These are phyloP conservation scores for Pyricularia pennisetigena DNA, from an alignment of 2,329 filamentous ascomycete species.

Conservation along the genomic window DNA sequence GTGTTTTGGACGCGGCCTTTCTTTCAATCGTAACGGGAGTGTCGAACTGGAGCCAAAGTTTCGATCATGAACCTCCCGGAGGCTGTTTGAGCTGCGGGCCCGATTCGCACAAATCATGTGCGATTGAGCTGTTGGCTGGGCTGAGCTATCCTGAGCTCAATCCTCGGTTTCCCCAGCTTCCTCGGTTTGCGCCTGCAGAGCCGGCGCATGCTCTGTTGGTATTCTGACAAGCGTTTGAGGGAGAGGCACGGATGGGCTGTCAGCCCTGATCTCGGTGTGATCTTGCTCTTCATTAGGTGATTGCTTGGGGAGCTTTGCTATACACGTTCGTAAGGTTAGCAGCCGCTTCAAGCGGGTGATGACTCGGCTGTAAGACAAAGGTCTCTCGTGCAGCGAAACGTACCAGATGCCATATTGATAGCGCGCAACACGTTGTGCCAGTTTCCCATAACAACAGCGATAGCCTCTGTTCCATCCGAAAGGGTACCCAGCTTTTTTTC, in stretches of 20 bases:
- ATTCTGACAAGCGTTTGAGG: slow-evolving; percentile 80
- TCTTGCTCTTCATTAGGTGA: slow-evolving; percentile 30
- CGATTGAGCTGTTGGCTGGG: neutral
- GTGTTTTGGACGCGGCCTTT: neutral
- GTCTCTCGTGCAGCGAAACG: slow-evolving; percentile 22
- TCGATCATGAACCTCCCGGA: neutral
- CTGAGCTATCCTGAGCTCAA: slow-evolving; percentile 7
- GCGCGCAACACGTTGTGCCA: slow-evolving; percentile 81
- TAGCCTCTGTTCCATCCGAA: slow-evolving; percentile 75
- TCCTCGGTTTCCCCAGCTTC: slow-evolving; percentile 36
- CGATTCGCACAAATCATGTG: neutral
- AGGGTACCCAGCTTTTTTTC: slow-evolving; percentile 70
- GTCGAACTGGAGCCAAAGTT: neutral
- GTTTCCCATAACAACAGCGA: slow-evolving; percentile 75
- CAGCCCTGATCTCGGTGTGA: slow-evolving; percentile 21
- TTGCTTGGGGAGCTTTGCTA: slow-evolving; percentile 61
- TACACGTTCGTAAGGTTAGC: neutral
- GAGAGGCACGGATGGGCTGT: slow-evolving; percentile 32
- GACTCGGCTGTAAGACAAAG: neutral
- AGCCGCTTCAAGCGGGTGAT: neutral
- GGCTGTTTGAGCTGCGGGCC: neutral
- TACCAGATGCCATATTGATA: slow-evolving; percentile 80
- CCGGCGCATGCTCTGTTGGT: slow-evolving; percentile 66
- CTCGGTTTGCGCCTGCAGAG: slow-evolving; percentile 51
- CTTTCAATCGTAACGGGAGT: neutral